Evolutionary conservation across 345 rosid species (phyloP).

Genomic region (Euphorbia peplus): DNA sequence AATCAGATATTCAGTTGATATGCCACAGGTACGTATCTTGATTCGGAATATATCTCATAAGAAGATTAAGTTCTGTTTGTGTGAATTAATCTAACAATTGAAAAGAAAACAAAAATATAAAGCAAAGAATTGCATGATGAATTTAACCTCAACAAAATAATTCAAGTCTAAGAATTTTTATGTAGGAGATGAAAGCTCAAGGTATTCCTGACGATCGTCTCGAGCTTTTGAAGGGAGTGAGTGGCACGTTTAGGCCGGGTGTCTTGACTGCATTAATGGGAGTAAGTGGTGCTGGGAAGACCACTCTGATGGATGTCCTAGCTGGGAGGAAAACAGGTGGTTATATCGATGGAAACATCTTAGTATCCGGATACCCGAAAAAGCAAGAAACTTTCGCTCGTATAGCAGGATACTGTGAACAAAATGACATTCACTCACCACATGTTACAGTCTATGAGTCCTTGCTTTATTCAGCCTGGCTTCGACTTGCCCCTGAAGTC

Average conservation of each 20-base stretch:
- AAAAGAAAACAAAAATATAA: no score
- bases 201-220: conserved; percentile 52
- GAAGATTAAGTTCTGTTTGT: no score
- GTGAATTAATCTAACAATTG: no score
- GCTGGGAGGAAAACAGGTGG: conserved; percentile 84
- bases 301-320: conserved; percentile 76
- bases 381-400: conserved; percentile 23
- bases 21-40: conserved; percentile 53
- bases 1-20: conserved; percentile 55
- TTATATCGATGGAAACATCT: conserved; percentile 56
- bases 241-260: conserved; percentile 73
- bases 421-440: no score
- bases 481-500: conserved; percentile 12
- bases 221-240: conserved; percentile 57
- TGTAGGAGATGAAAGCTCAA: conserved; percentile 50
- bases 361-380: conserved; percentile 63
- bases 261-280: conserved; percentile 76
- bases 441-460: no score
- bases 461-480: no score
- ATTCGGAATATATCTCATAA: no score
- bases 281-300: conserved; percentile 75
- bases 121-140: no score
- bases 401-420: no score
- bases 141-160: no score
- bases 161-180: not conserved